Conservation (phyloP, 208 protist genomes). For the Strigomonas galati region DNA sequence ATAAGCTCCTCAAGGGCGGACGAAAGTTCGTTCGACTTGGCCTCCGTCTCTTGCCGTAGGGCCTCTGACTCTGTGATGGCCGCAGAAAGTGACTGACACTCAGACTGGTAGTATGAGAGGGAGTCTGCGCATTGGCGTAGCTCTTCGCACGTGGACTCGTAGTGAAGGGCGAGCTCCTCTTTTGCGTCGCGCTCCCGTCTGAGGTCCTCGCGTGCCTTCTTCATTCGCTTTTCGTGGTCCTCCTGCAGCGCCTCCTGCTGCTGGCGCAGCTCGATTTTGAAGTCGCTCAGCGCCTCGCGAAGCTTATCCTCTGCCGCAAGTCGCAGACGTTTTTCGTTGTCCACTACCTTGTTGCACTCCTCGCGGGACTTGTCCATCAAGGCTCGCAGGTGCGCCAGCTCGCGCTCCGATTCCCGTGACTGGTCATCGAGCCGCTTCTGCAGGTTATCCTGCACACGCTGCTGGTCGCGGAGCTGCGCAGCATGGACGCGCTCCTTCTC, state of each 20-base stretch:
- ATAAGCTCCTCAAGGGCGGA: conserved; percentile 46
- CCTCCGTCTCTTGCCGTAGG: conserved; percentile 25
- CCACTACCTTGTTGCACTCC: conserved; percentile 23
- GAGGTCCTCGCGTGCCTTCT: conserved; percentile 28
- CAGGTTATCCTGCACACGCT: conserved; percentile 29
- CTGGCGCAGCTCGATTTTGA: conserved; percentile 4
- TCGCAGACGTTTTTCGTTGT: conserved; percentile 27
- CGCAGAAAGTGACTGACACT: conserved; percentile 17
- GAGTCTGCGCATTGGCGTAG: conserved; percentile 24
- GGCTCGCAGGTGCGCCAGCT: conserved; percentile 24
- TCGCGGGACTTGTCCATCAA: conserved; percentile 12
- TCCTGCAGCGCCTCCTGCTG: conserved; percentile 16
- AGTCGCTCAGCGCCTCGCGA: conserved; percentile 15
- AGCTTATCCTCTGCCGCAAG: conserved; percentile 26
- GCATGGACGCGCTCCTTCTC: conserved; percentile 30
- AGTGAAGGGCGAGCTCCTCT: conserved; percentile 20
- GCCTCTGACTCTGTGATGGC: conserved; percentile 29
- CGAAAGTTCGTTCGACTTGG: conserved; percentile 29
- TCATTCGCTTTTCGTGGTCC: conserved; percentile 27
- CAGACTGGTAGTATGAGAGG: conserved; percentile 25
- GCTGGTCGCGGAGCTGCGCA: conserved; percentile 32
- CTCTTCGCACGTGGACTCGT: conserved; percentile 18
- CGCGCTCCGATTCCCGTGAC: conserved; percentile 25
- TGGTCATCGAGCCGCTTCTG: conserved; percentile 30
- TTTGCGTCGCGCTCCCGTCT: conserved; percentile 20